Base-by-base conservation (phyloP, 345 rosid genomes). In the Alliaria petiolata region DNA sequence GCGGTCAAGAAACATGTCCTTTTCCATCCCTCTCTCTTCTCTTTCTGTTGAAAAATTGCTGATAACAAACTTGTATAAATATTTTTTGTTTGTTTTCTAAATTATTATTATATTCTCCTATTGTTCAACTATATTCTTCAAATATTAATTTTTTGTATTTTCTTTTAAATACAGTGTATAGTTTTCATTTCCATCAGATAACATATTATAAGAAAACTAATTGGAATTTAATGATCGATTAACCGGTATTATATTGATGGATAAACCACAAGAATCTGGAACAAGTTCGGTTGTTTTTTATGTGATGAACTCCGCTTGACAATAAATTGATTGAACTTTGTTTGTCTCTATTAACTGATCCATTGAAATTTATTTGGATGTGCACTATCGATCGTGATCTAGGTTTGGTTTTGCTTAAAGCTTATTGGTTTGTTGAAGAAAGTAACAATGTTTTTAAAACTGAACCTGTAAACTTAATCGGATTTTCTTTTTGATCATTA, bases 1-100 rank as follows among this genome's bases (percentile, higher is more conserved):
- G 85, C 85, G 81, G 88, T 83, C 82, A 76, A 47, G 36, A 75
- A 28, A 67, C 74, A 74, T 80, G 79, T 77, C 63, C 30, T 67
- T 62, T 82, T 79, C 81, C 45, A 63, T 38, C 51, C n/a, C 71
- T 42, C 69, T 71, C 49, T 53, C 79, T 22, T 22, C 25, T 22
- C 25, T 22, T 3, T 63, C 50, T 71, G 17, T 22, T 31, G 8
- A 70, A 25, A 68, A 20, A 64, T 69, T 63, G 62, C 14, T 56
- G 36, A 57, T 76, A 69, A 76, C 71, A 69, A 76, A 76, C 76
- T 76, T 39, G 80, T 8, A 70, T 70, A 55, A 70, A 57, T 63
- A 56, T 12, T 56, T 76, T 70, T 76, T 70, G 69, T 69, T 69
- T 55, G 54, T 55, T 75, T 45, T 53, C 64, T 25, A 34, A 12